A percentile compares a stretch with the other conserved stretches of the same genome.
Conservation (phyloP, 2,329 filamentous ascomycete species). For the Ophiostoma australiae region DNA sequence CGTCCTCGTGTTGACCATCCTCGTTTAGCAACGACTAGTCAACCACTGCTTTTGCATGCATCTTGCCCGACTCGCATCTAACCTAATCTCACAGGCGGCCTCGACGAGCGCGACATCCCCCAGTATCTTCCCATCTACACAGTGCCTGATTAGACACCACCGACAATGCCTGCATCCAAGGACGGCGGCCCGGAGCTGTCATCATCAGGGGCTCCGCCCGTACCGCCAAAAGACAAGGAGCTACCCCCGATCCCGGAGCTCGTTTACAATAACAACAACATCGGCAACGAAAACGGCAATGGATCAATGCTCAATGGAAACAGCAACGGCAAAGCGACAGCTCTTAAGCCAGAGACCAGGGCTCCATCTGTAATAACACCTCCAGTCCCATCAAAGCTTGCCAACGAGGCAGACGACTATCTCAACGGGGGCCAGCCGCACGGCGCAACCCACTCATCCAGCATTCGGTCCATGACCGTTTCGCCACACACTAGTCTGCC, state of each 20-base stretch:
- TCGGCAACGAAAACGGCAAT: conserved; percentile 9
- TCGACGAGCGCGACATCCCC: background rate
- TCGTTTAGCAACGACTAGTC: background rate
- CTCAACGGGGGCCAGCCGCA: conserved; percentile 37
- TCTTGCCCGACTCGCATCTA: background rate
- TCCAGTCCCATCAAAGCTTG: background rate
- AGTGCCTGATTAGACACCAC: background rate
- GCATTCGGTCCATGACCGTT: background rate
- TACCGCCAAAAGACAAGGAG: conserved; percentile 23
- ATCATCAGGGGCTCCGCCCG: background rate
- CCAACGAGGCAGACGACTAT: conserved; percentile 36
- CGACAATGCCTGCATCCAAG: background rate
- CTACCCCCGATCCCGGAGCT: conserved; percentile 12
- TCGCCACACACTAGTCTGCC: background rate
- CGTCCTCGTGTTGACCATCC: background rate
- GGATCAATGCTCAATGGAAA: conserved; percentile 11
- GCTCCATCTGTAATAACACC: background rate
- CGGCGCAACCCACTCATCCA: conserved; percentile 15
- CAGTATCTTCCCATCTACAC: background rate
- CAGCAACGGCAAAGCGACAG: conserved; percentile 14
- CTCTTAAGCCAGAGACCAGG: background rate
- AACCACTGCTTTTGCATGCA: background rate
- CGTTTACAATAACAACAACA: background rate
- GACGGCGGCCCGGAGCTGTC: background rate
- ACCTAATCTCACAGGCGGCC: background rate